These are phyloP conservation scores for Ascochyta koolunga DNA, from an alignment of 2,329 filamentous ascomycete genomes.

Conservation along the genomic window DNA sequence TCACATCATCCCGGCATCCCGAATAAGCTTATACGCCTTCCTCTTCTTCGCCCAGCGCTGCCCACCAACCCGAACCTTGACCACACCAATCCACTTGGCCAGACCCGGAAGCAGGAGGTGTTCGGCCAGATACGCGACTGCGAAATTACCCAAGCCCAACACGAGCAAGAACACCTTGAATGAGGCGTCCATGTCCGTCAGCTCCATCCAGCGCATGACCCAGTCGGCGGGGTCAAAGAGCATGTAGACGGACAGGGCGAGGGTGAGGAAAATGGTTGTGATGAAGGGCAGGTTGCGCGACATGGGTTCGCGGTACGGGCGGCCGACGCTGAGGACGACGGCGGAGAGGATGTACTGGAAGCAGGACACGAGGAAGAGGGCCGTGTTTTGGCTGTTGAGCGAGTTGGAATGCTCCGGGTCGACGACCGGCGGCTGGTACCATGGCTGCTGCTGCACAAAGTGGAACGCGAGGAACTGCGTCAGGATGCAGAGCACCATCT, in stretches of 20 bases:
- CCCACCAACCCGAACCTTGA: conserved; percentile 62
- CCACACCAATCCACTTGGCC: conserved; percentile 69
- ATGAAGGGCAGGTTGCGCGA: conserved; percentile 85
- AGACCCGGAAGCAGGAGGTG: conserved; percentile 71
- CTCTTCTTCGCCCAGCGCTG: conserved; percentile 66
- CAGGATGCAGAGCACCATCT: conserved; percentile 80
- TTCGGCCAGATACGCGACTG: conserved; percentile 73
- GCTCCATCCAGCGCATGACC: conserved; percentile 78
- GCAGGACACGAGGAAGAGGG: conserved; percentile 86
- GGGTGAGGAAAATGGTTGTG: conserved; percentile 71
- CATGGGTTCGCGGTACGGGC: conserved; percentile 84
- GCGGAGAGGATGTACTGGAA: conserved; percentile 95
- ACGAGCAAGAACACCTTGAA: conserved; percentile 77
- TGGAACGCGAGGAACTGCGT: conserved; percentile 78
- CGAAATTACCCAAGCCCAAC: conserved; percentile 73
- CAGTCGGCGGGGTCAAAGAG: conserved; percentile 73
- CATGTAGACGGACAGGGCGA: conserved; percentile 78
- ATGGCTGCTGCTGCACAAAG: conserved; percentile 77
- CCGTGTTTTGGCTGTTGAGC: conserved; percentile 91
- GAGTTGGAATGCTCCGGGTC: conserved; percentile 82
- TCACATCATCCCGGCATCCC: conserved; percentile 38
- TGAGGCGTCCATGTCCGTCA: conserved; percentile 74
- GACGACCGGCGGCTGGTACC: conserved; percentile 81
- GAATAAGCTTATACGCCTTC: conserved; percentile 85
- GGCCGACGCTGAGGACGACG: conserved; percentile 87